A percentile compares a stretch with the other conserved stretches of the same genome.
phyloP scores from a whole-genome alignment of 2,329 filamentous ascomycete genomes.

The Fusarium sp. region DNA sequence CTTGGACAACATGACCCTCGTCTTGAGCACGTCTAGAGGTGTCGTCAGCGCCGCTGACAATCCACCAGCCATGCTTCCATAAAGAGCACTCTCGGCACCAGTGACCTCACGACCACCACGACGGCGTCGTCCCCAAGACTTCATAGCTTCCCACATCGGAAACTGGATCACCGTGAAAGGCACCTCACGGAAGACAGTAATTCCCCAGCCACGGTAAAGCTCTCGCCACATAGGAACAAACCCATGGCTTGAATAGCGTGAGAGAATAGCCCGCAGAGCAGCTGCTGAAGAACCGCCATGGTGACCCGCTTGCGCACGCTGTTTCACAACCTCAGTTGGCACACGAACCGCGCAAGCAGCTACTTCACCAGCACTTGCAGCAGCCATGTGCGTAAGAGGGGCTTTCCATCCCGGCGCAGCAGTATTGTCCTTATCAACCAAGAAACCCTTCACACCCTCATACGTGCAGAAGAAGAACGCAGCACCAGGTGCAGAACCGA shows the following conservation, averaged over 20 bases:
- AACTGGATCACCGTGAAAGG: constrained; percentile 98
- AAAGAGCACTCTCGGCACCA: constrained; percentile 83
- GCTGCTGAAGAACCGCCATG: constrained; percentile 77
- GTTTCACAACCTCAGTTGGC: constrained; percentile 97
- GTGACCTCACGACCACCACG: constrained; percentile 64
- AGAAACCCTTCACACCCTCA: constrained; percentile 76
- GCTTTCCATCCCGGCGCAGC: constrained; percentile 42
- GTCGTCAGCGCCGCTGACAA: constrained; percentile 91
- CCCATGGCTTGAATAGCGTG: constrained; percentile 59
- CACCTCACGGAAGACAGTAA: constrained; percentile 95
- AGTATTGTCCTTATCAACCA: constrained; percentile 54
- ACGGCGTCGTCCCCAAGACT: constrained; percentile 72
- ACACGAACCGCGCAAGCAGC: constrained; percentile 93
- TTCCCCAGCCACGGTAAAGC: constrained; percentile 90
- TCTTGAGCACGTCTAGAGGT: constrained; percentile 96
- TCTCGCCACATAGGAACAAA: constrained; percentile 78
- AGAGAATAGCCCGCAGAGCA: constrained; percentile 78
- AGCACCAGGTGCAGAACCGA: constrained; percentile 92
- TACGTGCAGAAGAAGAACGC: constrained; percentile 98
- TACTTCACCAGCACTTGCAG: constrained; percentile 88
- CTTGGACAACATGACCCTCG: constrained; percentile 90
- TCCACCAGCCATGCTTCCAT: constrained; percentile 86
- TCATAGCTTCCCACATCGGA: constrained; percentile 95
- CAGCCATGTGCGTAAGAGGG: constrained; percentile 79
- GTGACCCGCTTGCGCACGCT: constrained; percentile 90